Conservation (phyloP, 129 eudicot species). For the Calendula officinalis region DNA sequence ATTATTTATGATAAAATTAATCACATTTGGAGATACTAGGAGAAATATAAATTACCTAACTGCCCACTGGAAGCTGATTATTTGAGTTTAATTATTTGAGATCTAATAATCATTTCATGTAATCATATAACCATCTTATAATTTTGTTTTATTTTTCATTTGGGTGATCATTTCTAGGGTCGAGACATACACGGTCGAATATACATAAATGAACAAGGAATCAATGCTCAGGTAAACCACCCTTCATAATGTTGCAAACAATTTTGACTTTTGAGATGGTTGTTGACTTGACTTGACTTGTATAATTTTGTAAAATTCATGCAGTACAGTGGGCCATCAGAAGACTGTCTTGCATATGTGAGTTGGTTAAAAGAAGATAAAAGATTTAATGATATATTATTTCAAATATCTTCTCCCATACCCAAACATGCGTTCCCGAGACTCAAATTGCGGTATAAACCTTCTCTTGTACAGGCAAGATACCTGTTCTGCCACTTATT, state of each 20-base stretch:
- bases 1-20: not conserved
- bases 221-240: constrained; percentile 86
- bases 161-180: constrained; percentile 42
- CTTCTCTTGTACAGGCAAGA: constrained; percentile 96
- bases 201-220: constrained; percentile 90
- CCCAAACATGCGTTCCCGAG: constrained; percentile 84
- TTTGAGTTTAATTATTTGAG: not conserved
- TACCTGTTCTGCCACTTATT: constrained; percentile 17
- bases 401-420: constrained; percentile 74
- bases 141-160: constrained; percentile 8
- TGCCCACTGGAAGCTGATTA: not conserved
- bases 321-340: constrained; percentile 97
- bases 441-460: constrained; percentile 92
- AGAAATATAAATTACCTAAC: not conserved
- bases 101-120: not conserved
- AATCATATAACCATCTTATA: not conserved
- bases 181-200: constrained; percentile 87
- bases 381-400: constrained; percentile 68
- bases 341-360: constrained; percentile 73
- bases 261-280: constrained; percentile 6
- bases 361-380: constrained; percentile 72
- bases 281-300: constrained; percentile 24
- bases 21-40: not conserved
- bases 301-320: constrained; percentile 21
- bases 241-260: constrained; percentile 9